phyloP scores from a whole-genome alignment of 139 green algal species.

The Coelastrella sp. region DNA sequence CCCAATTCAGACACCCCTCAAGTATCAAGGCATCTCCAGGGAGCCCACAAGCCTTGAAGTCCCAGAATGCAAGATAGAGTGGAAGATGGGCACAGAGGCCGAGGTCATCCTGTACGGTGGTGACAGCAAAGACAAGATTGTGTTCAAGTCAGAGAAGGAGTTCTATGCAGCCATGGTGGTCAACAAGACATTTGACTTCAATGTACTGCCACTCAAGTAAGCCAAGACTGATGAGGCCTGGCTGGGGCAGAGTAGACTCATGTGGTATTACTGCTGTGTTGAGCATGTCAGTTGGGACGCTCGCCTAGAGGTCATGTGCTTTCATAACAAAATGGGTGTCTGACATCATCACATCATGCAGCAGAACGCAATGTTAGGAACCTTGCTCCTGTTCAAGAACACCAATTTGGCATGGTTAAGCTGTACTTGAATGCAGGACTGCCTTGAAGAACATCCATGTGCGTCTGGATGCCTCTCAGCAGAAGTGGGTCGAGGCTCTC shows the following conservation, averaged over 20 bases:
- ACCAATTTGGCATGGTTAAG: background rate
- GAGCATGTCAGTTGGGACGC: background rate
- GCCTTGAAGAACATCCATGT: background rate
- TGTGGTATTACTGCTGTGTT: background rate
- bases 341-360: background rate
- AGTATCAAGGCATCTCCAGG: background rate
- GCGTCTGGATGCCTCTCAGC: background rate
- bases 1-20: background rate
- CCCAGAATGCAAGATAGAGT: slow-evolving; percentile 26
- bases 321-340: background rate
- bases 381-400: background rate
- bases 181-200: slow-evolving; percentile 42
- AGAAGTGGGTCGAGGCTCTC: background rate
- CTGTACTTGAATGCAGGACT: background rate
- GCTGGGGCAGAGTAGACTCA: too few species aligned
- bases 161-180: slow-evolving; percentile 35
- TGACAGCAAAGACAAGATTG: background rate
- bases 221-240: too few species aligned
- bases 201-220: slow-evolving; percentile 9
- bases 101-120: slow-evolving; percentile 15
- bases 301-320: too few species aligned
- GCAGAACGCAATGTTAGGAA: background rate
- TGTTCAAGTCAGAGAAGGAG: slow-evolving; percentile 29
- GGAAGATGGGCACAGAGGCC: slow-evolving; percentile 10
- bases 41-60: background rate